These are phyloP conservation scores for Syzygium aqueum DNA, from an alignment of 345 rosid genomes.

Conservation along the genomic window DNA sequence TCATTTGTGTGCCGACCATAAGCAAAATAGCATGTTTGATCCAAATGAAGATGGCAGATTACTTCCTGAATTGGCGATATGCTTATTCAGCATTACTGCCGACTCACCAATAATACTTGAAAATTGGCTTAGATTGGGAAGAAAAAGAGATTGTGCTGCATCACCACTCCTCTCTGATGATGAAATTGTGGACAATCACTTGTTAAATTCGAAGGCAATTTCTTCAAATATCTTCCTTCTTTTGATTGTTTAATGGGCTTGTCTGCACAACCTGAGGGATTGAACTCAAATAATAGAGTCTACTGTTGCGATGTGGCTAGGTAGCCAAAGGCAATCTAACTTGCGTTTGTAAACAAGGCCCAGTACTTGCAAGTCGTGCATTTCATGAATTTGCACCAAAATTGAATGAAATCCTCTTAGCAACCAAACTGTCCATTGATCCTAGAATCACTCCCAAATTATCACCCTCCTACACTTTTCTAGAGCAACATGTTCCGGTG, in stretches of 20 bases:
- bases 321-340: background rate
- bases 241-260: background rate
- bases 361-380: background rate
- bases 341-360: background rate
- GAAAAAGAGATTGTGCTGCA: background rate
- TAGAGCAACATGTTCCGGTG: background rate
- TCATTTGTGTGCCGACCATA: accelerated
- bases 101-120: too few relatives aligned
- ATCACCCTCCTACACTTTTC: background rate
- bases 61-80: too few relatives aligned
- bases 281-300: background rate
- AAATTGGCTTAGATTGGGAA: too few relatives aligned
- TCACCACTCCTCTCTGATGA: background rate
- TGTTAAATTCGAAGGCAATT: background rate
- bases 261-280: background rate
- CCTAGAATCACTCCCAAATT: background rate
- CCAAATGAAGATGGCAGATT: too few relatives aligned
- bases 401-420: background rate
- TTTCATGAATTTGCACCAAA: background rate
- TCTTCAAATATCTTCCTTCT: background rate
- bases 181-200: background rate
- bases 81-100: accelerated
- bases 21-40: background rate
- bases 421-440: too few relatives aligned
- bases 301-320: too few relatives aligned